These are phyloP conservation scores for Trypethelium eluteriae DNA, from an alignment of 495 filamentous ascomycete species.

Conservation along the genomic window DNA sequence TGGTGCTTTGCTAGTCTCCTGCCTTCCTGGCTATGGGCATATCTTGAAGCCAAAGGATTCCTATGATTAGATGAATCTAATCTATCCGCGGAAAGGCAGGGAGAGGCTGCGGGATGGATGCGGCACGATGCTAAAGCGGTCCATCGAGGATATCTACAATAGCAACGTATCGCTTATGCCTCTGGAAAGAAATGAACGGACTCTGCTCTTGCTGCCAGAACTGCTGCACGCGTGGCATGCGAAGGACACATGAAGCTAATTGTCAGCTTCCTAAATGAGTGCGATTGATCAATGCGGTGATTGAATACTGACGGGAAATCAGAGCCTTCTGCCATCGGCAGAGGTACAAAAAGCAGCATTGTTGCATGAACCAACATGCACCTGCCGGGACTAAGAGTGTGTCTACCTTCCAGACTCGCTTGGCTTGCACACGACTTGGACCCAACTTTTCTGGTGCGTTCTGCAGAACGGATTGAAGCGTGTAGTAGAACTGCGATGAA, in stretches of 20 bases:
- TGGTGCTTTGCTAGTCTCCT: too few species aligned
- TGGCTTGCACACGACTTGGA: neutral
- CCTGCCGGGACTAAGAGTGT: too few species aligned
- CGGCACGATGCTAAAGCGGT: neutral
- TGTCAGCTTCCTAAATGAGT: too few species aligned
- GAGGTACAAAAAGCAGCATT: neutral
- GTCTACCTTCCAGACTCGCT: neutral
- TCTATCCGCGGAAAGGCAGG: neutral
- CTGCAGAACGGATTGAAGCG: neutral
- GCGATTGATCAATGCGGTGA: neutral
- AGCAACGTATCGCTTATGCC: too few species aligned
- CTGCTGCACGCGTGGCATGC: too few species aligned
- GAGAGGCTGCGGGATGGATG: conserved; percentile 4
- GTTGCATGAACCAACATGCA: neutral
- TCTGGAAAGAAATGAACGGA: too few species aligned
- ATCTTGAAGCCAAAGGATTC: neutral
- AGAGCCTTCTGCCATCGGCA: too few species aligned
- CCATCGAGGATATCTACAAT: too few species aligned
- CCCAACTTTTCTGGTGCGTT: neutral
- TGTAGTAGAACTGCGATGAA: neutral
- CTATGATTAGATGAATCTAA: neutral
- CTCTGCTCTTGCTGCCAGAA: too few species aligned
- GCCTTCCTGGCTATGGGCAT: too few species aligned
- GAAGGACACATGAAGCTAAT: too few species aligned
- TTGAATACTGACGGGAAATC: too few species aligned